Base-by-base conservation (phyloP, 1,284 basidiomycete genomes). In the Melanopsichium pennsylvanicum region DNA sequence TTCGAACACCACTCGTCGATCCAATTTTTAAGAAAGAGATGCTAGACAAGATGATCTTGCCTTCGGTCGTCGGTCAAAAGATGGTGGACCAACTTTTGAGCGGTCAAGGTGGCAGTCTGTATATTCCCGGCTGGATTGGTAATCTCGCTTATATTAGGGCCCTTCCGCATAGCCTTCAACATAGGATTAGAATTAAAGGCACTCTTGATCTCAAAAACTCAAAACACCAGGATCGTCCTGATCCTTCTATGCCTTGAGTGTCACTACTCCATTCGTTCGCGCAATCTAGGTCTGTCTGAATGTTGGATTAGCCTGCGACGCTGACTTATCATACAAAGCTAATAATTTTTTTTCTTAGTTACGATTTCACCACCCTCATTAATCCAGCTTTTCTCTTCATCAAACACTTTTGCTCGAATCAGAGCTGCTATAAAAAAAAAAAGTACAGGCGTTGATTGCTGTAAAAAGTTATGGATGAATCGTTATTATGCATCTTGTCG, bases 121-220 rank as follows among this genome's bases (percentile, higher is more conserved):
- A 61, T 18, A 15, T 68, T 23, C 64, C 64, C 1, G 49, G 54
- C 5, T 68, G 64, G 64, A 52, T 68, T 19, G 64, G 64, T 3
- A 52, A 48, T 9, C 23, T 68, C 27, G 39, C 48, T 1, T 68
- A 16, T 15, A 34, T 68, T 5, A 16, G 64, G 2, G 54, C 49
- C 0, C 48, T 68, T 5, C 64, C 64, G 0, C 54, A 54, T 16
- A 22, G 36, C 11, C 29, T 61, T n/a, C 47, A 48, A 22, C 64
- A 68, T 26, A 29, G 25, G 12, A 57, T 68, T 10, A 33, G 64
- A 1, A 22, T 50, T 22, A 27, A 23, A 8, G 48, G 38, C 3
- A 50, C 64, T 0, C n/a, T 57, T 4, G 54, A 68, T 26, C 40
- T 68, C n/a, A 2, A 23, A 4, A 51, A 35, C 16, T 22, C 18